Evolutionary conservation across 306 rosid species (phyloP).

Genomic region (Rosa rugosa): DNA sequence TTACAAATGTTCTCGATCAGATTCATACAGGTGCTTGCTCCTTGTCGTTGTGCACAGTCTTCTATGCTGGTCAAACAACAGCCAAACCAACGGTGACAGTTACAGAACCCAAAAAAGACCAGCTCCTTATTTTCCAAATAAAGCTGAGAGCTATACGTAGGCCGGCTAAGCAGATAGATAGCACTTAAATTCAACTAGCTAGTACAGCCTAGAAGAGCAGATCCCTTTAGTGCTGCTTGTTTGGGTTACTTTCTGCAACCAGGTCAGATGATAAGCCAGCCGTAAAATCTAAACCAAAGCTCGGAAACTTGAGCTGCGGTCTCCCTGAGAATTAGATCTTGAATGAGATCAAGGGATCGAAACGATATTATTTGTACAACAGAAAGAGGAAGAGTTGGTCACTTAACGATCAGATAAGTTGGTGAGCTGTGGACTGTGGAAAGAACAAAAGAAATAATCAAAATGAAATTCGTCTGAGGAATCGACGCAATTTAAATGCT

Average conservation of each 20-base stretch:
- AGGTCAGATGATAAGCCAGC: not conserved
- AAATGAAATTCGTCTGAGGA: not conserved
- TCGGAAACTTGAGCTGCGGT: not conserved
- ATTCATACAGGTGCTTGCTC: constrained; percentile 2
- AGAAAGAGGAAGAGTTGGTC: not conserved
- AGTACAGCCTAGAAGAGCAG: not conserved
- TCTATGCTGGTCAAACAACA: constrained; percentile 9
- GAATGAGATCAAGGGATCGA: not conserved
- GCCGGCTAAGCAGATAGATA: not conserved
- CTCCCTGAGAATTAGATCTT: not conserved
- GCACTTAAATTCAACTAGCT: not conserved
- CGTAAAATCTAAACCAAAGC: not conserved
- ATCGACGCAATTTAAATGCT: not conserved
- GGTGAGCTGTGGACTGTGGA: not conserved
- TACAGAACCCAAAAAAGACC: constrained; percentile 8
- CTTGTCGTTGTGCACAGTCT: constrained; percentile 5
- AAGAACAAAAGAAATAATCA: too few species aligned
- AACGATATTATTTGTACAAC: not conserved
- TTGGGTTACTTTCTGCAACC: not conserved
- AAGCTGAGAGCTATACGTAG: not conserved
- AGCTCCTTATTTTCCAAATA: constrained; percentile 5
- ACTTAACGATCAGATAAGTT: not conserved
- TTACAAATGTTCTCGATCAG: constrained; percentile 8
- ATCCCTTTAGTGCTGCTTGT: not conserved
- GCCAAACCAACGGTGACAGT: constrained; percentile 8